Evolutionary conservation across 2,329 filamentous ascomycete species (phyloP).

Genomic region (Hymenoscyphus fraxineus): DNA sequence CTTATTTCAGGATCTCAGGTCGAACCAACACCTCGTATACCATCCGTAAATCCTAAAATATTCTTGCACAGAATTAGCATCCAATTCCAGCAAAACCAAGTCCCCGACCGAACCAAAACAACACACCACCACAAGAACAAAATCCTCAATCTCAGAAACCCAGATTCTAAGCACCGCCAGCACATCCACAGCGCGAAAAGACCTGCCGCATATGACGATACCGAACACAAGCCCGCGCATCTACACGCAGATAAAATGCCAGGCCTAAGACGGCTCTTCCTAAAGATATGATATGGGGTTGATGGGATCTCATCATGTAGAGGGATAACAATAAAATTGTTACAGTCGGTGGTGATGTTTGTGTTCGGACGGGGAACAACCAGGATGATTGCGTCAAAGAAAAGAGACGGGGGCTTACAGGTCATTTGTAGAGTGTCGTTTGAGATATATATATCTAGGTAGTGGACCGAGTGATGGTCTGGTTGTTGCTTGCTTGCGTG

Average conservation of each 20-base stretch:
- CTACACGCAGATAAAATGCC: conserved; percentile 12
- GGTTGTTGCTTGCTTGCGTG: neutral
- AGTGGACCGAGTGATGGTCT: neutral
- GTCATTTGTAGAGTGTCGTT: neutral
- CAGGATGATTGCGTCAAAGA: neutral
- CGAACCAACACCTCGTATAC: neutral
- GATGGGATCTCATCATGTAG: conserved; percentile 33
- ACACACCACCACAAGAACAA: neutral
- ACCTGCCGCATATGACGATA: conserved; percentile 33
- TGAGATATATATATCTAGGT: neutral
- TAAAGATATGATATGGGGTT: conserved; percentile 29
- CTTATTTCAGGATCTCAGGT: no score
- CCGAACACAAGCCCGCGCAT: conserved; percentile 17
- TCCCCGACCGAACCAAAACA: neutral
- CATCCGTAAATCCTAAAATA: neutral
- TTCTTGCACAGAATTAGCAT: neutral
- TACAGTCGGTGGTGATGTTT: no score
- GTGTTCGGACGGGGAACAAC: neutral
- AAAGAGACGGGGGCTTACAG: conserved; percentile 1
- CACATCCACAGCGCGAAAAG: conserved; percentile 14
- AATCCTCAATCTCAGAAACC: conserved; percentile 25
- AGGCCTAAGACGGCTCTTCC: conserved; percentile 35
- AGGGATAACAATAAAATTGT: neutral
- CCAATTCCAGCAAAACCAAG: neutral
- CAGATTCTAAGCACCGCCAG: conserved; percentile 33